A percentile compares a stretch with the other conserved stretches of the same genome.
These are phyloP conservation scores for Akebia trifoliata DNA, from an alignment of 164 flowering plant species.

Conservation along the genomic window DNA sequence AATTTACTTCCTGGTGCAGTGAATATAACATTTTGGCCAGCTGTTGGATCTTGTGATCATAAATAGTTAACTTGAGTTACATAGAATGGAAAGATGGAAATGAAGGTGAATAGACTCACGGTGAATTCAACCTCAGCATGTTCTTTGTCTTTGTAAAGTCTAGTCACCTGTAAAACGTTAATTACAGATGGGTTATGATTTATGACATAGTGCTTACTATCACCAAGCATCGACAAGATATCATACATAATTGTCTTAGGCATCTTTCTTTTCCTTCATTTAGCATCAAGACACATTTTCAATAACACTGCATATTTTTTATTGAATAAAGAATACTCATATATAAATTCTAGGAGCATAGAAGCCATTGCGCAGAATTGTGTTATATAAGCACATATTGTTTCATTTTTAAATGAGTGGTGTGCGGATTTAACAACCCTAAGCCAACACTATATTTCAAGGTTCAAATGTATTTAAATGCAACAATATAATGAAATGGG, in stretches of 20 bases:
- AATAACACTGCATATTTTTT: too few species aligned
- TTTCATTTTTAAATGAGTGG: too few species aligned
- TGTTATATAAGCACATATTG: too few species aligned
- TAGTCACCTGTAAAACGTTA: constrained; percentile 47
- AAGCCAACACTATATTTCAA: too few species aligned
- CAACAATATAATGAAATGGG: not conserved
- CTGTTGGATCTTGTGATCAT: not conserved
- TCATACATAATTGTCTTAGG: not conserved
- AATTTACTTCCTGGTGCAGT: not conserved
- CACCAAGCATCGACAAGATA: not conserved
- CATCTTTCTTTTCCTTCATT: not conserved
- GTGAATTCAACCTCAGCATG: constrained; percentile 87
- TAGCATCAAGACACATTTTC: too few species aligned
- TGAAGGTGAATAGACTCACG: constrained; percentile 36
- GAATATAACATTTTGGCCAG: not conserved
- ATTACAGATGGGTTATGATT: not conserved
- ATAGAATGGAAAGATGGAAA: not conserved
- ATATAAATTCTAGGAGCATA: too few species aligned
- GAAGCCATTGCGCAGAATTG: too few species aligned
- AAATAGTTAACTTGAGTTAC: not conserved
- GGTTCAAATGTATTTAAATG: too few species aligned
- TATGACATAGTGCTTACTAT: not conserved
- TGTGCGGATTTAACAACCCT: too few species aligned
- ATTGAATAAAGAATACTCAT: too few species aligned
- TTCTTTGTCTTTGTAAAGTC: constrained; percentile 76